A percentile compares a stretch with the other conserved stretches of the same genome.
Conservation (phyloP, 768 basidiomycete species). For the Russula sp. region DNA sequence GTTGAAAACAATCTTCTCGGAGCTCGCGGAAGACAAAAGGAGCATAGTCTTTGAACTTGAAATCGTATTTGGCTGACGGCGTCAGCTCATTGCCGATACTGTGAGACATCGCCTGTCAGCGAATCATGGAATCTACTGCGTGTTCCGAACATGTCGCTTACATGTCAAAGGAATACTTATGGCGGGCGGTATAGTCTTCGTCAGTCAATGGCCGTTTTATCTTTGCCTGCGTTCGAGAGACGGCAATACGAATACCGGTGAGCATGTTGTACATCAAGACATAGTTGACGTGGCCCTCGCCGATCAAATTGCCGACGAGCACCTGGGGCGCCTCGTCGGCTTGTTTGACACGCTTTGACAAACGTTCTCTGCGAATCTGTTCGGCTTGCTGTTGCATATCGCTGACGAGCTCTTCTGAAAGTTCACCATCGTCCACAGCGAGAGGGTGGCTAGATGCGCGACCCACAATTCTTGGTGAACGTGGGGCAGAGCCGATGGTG, state of each 20-base stretch:
- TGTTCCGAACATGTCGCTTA: conserved; percentile 41
- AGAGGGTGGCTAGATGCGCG: conserved; percentile 36
- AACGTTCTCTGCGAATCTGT: conserved; percentile 74
- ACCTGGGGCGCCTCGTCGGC: conserved; percentile 40
- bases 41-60: conserved; percentile 99
- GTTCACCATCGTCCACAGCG: conserved; percentile 41
- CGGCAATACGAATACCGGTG: conserved; percentile 94
- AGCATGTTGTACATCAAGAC: conserved; percentile 99
- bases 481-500: conserved; percentile 56
- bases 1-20: conserved; percentile 89
- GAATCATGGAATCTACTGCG: background rate
- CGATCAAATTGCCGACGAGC: conserved; percentile 91
- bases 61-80: conserved; percentile 96
- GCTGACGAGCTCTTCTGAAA: conserved; percentile 58
- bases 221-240: conserved; percentile 96
- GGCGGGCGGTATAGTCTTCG: conserved; percentile 83
- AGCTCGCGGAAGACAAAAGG: conserved; percentile 97
- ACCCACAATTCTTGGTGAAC: conserved; percentile 20
- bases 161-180: conserved; percentile 99
- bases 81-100: conserved; percentile 97
- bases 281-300: conserved; percentile 98
- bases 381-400: conserved; percentile 91
- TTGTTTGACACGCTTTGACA: conserved; percentile 67
- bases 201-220: conserved; percentile 78
- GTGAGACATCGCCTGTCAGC: conserved; percentile 15